Base-by-base conservation (phyloP, 345 rosid species). In the Stellera chamaejasme region DNA sequence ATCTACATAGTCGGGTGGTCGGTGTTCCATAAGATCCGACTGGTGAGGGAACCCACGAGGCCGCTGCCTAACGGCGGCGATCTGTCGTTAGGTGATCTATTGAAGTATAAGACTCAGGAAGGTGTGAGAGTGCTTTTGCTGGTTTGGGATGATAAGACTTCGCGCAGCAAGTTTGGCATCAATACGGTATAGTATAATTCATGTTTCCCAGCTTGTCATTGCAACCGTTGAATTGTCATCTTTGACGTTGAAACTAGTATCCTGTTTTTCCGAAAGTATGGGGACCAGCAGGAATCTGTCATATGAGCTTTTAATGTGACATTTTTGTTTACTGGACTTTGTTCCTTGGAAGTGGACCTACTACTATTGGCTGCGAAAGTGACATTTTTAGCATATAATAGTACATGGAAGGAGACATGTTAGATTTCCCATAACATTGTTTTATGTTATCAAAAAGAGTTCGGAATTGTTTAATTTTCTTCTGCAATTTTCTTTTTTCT, bases 101-200 rank as follows among this genome's bases (percentile, higher is more conserved):
- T 87, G 43, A 84, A 80, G 73, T 87, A 87, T 42, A 87, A 87
- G 54, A 79, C 88, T 2, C 74, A 87, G 52, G 91, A 87, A 75
- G 96, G 96, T 15, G 91, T 84, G 27, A 61, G 96, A 43, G 96
- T 87, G 11, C 55, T 87, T 58, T 63, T 87, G 61, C 59, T 87
- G 66, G 89, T 87, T 44, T 87, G 96, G 96, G 96, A 87, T 56
- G 96, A 87, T 13, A 84, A 77, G 74, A 84, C 91, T 53, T 87
- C 96, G 13, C 91, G 80, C 28, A 73, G 68, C 61, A 87, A 77
- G 54, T 82, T 82, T 64, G 73, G 78, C 72, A 63, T 87, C 32
- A 72, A 75, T 14, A 87, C 89, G 80, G 96, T 87, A 75, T n/a
- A n/a, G n/a, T n/a, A 42, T 8, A 32, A 32, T 32, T 32, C 3